Evolutionary conservation across 208 protist species (phyloP).

Genomic region (Leishmania turanica): DNA sequence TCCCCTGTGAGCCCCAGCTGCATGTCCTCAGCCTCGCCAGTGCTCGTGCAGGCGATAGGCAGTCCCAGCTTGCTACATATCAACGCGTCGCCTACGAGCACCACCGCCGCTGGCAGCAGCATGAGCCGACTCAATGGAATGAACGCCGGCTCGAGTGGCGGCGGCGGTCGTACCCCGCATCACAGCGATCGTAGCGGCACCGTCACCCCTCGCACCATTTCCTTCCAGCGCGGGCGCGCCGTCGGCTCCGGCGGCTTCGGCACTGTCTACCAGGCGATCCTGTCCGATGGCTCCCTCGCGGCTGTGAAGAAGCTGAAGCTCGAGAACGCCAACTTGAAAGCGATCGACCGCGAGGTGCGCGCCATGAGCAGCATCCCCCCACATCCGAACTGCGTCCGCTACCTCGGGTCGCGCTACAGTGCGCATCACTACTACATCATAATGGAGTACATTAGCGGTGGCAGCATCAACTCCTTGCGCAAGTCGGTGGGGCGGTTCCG

Average conservation of each 20-base stretch:
- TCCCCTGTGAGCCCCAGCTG: constrained; percentile 13
- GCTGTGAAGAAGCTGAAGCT: constrained; percentile 81
- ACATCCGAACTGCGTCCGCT: constrained; percentile 80
- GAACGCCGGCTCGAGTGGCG: constrained; percentile 7
- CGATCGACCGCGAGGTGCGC: constrained; percentile 72
- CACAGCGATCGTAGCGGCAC: constrained; percentile 23
- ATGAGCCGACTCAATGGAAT: constrained; percentile 7
- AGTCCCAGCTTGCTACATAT: constrained; percentile 9
- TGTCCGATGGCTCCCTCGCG: constrained; percentile 63
- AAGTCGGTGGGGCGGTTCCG: constrained; percentile 58
- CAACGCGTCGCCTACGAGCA: constrained; percentile 1
- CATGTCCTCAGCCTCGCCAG: constrained; percentile 19
- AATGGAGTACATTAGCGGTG: constrained; percentile 89
- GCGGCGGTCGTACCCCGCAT: constrained; percentile 26
- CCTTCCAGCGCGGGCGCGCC: constrained; percentile 61
- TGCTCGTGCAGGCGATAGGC: constrained; percentile 21
- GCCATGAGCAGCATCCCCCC: constrained; percentile 70
- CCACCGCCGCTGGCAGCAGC: neutral
- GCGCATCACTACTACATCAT: constrained; percentile 78
- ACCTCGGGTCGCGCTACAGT: constrained; percentile 70
- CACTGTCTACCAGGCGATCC: constrained; percentile 73
- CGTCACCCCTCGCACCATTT: constrained; percentile 34
- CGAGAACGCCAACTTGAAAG: constrained; percentile 50
- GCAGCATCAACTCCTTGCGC: constrained; percentile 74
- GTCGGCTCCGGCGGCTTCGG: constrained; percentile 79